These are phyloP conservation scores for Penicillium bialowiezense DNA, from an alignment of 495 filamentous ascomycete genomes.

Conservation along the genomic window DNA sequence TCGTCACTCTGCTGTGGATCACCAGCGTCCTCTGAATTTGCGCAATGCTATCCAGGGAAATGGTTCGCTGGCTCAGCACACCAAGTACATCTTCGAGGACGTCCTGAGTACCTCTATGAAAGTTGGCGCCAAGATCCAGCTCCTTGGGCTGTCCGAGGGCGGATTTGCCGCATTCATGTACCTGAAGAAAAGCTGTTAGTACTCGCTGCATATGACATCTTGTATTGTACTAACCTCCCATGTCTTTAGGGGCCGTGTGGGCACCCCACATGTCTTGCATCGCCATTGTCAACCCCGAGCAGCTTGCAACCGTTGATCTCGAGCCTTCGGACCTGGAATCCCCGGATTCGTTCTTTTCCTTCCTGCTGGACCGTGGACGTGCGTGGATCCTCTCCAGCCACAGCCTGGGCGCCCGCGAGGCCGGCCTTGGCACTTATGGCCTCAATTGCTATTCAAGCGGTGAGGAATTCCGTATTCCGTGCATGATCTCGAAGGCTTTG, in stretches of 20 bases:
- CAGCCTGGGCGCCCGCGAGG: constrained; percentile 45
- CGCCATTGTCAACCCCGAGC: constrained; percentile 32
- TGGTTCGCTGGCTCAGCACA: constrained; percentile 49
- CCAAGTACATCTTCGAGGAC: constrained; percentile 60
- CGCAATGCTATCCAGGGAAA: constrained; percentile 60
- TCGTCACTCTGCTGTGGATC: constrained; percentile 49
- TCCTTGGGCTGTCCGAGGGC: constrained; percentile 62
- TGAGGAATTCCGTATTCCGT: constrained; percentile 36
- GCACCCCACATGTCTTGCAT: constrained; percentile 31
- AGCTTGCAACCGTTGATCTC: constrained; percentile 15
- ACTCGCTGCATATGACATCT: not conserved
- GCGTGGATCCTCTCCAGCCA: constrained; percentile 56
- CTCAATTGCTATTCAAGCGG: constrained; percentile 51
- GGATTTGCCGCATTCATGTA: constrained; percentile 49
- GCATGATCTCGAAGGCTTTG: constrained; percentile 41
- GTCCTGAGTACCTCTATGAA: constrained; percentile 47
- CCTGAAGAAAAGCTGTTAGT: constrained; percentile 55
- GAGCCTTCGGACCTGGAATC: constrained; percentile 7
- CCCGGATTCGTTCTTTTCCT: constrained; percentile 29
- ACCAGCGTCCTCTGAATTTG: constrained; percentile 27
- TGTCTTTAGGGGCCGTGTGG: constrained; percentile 34
- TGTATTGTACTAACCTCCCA: not conserved
- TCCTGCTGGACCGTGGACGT: constrained; percentile 52
- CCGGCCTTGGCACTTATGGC: constrained; percentile 34
- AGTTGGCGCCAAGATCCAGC: constrained; percentile 52